Evolutionary conservation across 2,329 filamentous ascomycete genomes (phyloP).

Genomic region (Verticillium albo-atrum): DNA sequence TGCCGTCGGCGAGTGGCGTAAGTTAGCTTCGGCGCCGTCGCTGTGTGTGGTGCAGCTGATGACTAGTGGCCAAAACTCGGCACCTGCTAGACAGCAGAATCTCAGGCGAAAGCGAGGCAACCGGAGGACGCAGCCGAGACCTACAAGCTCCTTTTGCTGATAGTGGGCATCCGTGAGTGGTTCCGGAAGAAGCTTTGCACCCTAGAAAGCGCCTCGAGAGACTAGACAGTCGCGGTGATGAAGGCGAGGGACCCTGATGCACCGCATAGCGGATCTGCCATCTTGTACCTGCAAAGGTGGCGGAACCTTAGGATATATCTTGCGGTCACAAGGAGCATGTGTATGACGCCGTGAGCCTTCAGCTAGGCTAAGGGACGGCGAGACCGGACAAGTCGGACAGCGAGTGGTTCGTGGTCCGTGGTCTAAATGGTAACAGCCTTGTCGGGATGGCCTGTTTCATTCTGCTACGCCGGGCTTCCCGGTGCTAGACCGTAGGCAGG

Average conservation of each 20-base stretch:
- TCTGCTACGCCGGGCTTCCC: not conserved
- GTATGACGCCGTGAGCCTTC: not conserved
- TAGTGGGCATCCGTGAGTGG: not conserved
- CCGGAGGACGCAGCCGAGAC: not conserved
- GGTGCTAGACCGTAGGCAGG: not conserved
- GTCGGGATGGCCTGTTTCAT: not conserved
- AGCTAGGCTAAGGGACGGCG: not conserved
- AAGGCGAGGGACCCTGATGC: not conserved
- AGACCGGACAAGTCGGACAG: not conserved
- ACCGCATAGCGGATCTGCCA: not conserved
- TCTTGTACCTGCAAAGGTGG: not conserved
- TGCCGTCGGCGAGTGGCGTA: constrained; percentile 2
- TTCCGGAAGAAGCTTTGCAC: not conserved
- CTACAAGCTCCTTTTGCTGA: not conserved
- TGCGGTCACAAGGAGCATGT: not conserved
- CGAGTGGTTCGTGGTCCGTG: not conserved
- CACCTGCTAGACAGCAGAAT: constrained; percentile 1
- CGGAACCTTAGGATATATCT: not conserved
- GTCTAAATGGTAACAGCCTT: not conserved
- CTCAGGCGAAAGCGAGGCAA: not conserved
- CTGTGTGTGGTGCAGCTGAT: constrained; percentile 1
- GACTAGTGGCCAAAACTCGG: constrained; percentile 1
- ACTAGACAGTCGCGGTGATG: not conserved
- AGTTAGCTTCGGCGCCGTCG: constrained; percentile 1
- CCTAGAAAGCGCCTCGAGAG: not conserved